These are phyloP conservation scores for Candida insectorum DNA, from an alignment of 805 yeast species.

Conservation along the genomic window DNA sequence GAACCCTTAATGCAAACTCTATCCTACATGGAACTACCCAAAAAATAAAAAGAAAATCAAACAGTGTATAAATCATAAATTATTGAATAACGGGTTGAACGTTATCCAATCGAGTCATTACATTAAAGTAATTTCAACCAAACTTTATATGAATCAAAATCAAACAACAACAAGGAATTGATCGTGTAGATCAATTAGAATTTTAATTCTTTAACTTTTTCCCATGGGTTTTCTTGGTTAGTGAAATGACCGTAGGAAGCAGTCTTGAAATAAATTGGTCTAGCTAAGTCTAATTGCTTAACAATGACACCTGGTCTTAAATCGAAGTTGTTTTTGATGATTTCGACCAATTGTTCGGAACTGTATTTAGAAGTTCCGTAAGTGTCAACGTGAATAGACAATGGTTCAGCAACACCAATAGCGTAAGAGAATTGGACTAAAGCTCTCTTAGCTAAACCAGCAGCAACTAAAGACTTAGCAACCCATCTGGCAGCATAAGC, in stretches of 20 bases:
- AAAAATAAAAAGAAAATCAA: slow-evolving; percentile 13
- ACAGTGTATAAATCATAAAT: slow-evolving; percentile 14
- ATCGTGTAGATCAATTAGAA: slow-evolving; percentile 35
- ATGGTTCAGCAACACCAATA: slow-evolving; percentile 99
- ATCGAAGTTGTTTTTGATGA: slow-evolving; percentile 93
- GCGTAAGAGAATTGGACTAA: slow-evolving; percentile 99
- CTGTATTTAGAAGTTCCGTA: slow-evolving; percentile 95
- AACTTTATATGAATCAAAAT: slow-evolving; percentile 4
- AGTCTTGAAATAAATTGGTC: slow-evolving; percentile 98
- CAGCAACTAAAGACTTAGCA: slow-evolving; percentile 94
- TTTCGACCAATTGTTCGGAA: slow-evolving; percentile 84
- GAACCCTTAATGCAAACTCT: slow-evolving; percentile 50
- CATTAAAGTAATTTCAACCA: slow-evolving; percentile 33
- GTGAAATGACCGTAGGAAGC: slow-evolving; percentile 99
- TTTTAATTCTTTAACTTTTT: slow-evolving; percentile 81
- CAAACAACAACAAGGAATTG: slow-evolving; percentile 6
- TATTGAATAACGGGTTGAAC: slow-evolving; percentile 46
- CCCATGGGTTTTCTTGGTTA: slow-evolving; percentile 98
- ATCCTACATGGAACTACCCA: slow-evolving; percentile 22
- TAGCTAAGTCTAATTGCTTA: slow-evolving; percentile 92
- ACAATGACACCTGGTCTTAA: slow-evolving; percentile 99
- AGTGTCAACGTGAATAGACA: slow-evolving; percentile 94
- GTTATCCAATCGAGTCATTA: slow-evolving; percentile 38
- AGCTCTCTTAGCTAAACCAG: slow-evolving; percentile 95
- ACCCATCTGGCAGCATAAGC: slow-evolving; percentile 99